These are phyloP conservation scores for Sequoia sempervirens DNA, from an alignment of 75 land plant species.

Conservation along the genomic window DNA sequence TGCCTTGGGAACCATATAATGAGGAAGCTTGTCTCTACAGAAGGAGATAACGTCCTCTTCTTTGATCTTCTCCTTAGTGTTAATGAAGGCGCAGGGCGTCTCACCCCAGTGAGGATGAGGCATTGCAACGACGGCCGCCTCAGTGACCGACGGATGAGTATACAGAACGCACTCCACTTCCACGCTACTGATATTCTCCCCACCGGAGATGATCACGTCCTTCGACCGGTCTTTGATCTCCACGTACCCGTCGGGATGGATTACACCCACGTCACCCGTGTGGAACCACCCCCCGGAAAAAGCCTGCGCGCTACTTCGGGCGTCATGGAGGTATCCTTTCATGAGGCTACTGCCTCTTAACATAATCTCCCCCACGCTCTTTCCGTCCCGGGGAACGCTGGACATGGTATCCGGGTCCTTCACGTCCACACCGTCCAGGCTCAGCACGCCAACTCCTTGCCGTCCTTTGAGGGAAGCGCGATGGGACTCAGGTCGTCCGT, in stretches of 20 bases:
- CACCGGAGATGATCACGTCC: constrained; percentile 79
- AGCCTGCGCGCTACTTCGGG: constrained; percentile 12
- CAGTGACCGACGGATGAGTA: constrained; percentile 45
- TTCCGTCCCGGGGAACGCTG: constrained; percentile 30
- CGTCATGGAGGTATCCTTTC: constrained; percentile 41
- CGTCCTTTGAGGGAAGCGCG: constrained; percentile 26
- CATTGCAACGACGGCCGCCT: constrained; percentile 78
- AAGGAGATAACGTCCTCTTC: constrained; percentile 15
- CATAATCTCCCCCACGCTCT: constrained; percentile 19
- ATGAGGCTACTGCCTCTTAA: constrained; percentile 32
- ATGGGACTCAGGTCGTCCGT: constrained; percentile 7
- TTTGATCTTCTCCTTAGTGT: constrained; percentile 21
- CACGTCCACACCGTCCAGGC: constrained; percentile 35
- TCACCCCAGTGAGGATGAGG: constrained; percentile 59
- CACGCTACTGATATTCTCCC: constrained; percentile 78
- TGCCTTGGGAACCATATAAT: constrained; percentile 25
- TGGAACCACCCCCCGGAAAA: constrained; percentile 60
- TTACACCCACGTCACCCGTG: constrained; percentile 76
- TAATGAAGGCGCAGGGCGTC: constrained; percentile 58
- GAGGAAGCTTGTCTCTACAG: constrained; percentile 26
- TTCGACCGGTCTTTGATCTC: constrained; percentile 69
- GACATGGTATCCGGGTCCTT: constrained; percentile 24
- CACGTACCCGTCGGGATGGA: constrained; percentile 64
- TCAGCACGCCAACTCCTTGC: constrained; percentile 35
- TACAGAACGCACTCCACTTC: constrained; percentile 61